Conservation (phyloP, 2,329 filamentous ascomycete species). For the Elsinoe fawcettii region DNA sequence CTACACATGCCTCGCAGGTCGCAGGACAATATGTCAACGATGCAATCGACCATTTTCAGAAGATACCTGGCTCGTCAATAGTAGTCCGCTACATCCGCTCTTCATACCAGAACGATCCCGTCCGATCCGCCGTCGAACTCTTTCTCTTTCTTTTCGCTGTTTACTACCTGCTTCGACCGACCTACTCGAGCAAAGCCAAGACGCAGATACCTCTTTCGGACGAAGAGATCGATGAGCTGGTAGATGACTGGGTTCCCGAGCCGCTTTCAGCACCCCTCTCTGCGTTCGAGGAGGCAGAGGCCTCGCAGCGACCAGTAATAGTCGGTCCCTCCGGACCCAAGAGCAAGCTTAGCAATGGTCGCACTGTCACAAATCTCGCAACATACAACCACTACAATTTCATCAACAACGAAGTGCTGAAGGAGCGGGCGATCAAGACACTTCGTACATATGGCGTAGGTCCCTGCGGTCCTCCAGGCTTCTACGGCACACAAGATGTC, state of each 20-base stretch:
- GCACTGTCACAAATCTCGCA: conserved; percentile 85
- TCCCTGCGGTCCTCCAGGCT: conserved; percentile 91
- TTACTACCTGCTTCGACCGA: conserved; percentile 81
- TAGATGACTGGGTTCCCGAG: conserved; percentile 94
- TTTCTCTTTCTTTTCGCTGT: conserved; percentile 93
- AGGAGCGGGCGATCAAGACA: conserved; percentile 89
- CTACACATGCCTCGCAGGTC: conserved; percentile 15
- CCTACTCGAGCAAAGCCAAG: conserved; percentile 84
- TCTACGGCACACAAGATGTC: conserved; percentile 97
- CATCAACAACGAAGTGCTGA: conserved; percentile 82
- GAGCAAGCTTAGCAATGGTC: conserved; percentile 77
- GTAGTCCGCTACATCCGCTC: conserved; percentile 91
- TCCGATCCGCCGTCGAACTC: conserved; percentile 86
- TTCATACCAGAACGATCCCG: conserved; percentile 94
- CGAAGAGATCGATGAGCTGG: conserved; percentile 94
- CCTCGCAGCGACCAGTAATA: conserved; percentile 79
- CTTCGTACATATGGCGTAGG: conserved; percentile 93
- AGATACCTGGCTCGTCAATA: conserved; percentile 87
- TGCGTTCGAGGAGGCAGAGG: conserved; percentile 67
- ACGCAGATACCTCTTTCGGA: conserved; percentile 85
- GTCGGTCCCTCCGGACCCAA: conserved; percentile 90
- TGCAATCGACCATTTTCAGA: conserved; percentile 58
- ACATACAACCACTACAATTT: conserved; percentile 99
- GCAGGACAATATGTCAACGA: conserved; percentile 18
- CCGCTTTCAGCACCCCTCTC: conserved; percentile 72